Evolutionary conservation across 139 green algal species (phyloP).

Genomic region (Chlamydomonas sp.): DNA sequence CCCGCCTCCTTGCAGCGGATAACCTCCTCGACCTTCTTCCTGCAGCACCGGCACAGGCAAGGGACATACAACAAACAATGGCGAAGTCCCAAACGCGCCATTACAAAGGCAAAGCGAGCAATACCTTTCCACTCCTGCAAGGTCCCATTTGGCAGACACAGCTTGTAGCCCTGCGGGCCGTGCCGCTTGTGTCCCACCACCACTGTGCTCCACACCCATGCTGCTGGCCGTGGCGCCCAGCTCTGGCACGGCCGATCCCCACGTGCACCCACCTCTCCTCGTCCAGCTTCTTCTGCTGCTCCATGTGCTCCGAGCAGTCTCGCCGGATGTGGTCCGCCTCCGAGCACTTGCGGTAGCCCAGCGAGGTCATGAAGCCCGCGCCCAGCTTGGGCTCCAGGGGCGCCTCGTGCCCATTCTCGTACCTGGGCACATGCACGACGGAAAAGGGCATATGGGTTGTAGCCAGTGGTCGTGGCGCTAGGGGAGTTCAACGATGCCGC

Average conservation of each 20-base stretch:
- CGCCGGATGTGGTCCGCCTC: slow-evolving; percentile 63
- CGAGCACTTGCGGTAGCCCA: slow-evolving; percentile 59
- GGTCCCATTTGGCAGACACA: no score
- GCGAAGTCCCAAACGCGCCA: no score
- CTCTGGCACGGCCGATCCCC: background rate
- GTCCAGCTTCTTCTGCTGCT: slow-evolving; percentile 48
- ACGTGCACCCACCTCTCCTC: slow-evolving; percentile 34
- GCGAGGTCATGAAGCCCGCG: slow-evolving; percentile 43
- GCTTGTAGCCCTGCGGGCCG: no score
- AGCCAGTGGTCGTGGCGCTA: no score
- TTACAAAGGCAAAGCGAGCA: background rate
- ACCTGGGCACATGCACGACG: slow-evolving; percentile 2
- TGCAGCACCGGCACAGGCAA: background rate
- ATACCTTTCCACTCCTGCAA: no score
- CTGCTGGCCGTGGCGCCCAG: no score
- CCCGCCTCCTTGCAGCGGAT: slow-evolving; percentile 44
- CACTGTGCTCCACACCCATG: background rate
- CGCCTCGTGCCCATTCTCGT: slow-evolving; percentile 63
- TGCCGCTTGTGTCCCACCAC: background rate
- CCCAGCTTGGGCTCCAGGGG: slow-evolving; percentile 59
- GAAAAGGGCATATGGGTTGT: no score
- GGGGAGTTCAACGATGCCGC: no score
- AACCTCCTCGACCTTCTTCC: slow-evolving; percentile 53
- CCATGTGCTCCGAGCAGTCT: slow-evolving; percentile 46
- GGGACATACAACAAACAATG: background rate